phyloP scores from a whole-genome alignment of 2,329 filamentous ascomycete genomes.

The Penicillium sp. region DNA sequence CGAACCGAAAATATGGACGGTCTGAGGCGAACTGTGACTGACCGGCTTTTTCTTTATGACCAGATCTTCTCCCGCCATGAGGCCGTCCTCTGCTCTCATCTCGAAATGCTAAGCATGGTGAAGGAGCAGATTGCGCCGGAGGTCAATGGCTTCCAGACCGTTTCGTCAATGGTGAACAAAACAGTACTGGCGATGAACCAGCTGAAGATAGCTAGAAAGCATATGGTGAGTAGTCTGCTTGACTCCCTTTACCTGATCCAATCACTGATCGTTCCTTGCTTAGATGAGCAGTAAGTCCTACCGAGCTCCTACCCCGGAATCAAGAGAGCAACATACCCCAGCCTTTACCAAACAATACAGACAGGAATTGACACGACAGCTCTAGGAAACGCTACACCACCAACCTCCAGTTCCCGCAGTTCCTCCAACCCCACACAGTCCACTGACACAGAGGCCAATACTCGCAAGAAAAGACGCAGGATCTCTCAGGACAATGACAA shows the following conservation, averaged over 20 bases:
- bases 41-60: neutral
- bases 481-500: neutral
- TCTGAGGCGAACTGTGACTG: neutral
- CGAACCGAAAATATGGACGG: neutral
- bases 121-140: constrained; percentile 29
- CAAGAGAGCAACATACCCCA: neutral
- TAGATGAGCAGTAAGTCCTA: constrained; percentile 21
- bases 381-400: neutral
- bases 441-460: constrained; percentile 11
- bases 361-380: neutral
- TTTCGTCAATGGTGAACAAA: constrained; percentile 40
- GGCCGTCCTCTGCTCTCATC: constrained; percentile 38
- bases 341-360: neutral
- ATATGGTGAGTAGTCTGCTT: constrained; percentile 32
- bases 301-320: neutral
- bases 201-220: constrained; percentile 33
- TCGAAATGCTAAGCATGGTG: constrained; percentile 38
- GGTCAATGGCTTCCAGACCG: constrained; percentile 27
- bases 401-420: neutral
- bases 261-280: constrained; percentile 3
- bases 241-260: too few species aligned
- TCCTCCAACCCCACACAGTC: constrained; percentile 3
- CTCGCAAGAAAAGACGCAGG: constrained; percentile 12
- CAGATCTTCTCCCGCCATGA: constrained; percentile 44
- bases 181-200: constrained; percentile 39